These are phyloP conservation scores for Poteriospumella lacustris DNA, from an alignment of 108 stramenopile genomes.

Conservation along the genomic window DNA sequence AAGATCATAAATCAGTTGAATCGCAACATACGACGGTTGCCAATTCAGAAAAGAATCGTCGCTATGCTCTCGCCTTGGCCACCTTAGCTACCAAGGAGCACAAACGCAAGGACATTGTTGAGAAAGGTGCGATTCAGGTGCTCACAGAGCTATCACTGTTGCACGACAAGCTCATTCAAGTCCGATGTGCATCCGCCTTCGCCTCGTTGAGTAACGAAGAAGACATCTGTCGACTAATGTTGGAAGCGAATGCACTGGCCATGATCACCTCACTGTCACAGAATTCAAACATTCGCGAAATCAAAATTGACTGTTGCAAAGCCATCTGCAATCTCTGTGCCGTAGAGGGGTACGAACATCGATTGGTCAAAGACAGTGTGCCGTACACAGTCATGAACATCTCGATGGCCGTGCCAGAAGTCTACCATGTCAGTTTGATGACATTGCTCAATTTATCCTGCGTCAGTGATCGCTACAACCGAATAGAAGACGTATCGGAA, in stretches of 20 bases:
- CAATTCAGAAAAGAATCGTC: slow-evolving; percentile 11
- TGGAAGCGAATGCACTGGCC: neutral
- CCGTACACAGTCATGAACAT: slow-evolving; percentile 1
- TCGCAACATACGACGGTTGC: too few relatives aligned
- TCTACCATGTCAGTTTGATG: neutral
- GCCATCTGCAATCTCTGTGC: slow-evolving; percentile 25
- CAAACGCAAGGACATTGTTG: slow-evolving; percentile 1
- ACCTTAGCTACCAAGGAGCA: slow-evolving; percentile 16
- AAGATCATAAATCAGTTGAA: too few relatives aligned
- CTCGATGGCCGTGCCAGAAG: neutral
- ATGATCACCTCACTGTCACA: neutral
- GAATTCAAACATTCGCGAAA: neutral
- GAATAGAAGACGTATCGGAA: slow-evolving; percentile 26
- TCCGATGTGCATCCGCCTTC: slow-evolving; percentile 16
- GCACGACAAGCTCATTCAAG: neutral
- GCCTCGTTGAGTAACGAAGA: neutral
- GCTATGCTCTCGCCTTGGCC: neutral
- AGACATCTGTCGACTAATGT: neutral
- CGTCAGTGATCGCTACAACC: neutral
- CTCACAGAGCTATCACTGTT: neutral
- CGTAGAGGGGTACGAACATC: slow-evolving; percentile 4
- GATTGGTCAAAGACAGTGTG: slow-evolving; percentile 16
- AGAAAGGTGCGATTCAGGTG: slow-evolving; percentile 5
- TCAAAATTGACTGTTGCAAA: neutral
- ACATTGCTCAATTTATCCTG: slow-evolving; percentile 18